phyloP scores from a whole-genome alignment of 495 filamentous ascomycete species.

The Immersiella caudata region DNA sequence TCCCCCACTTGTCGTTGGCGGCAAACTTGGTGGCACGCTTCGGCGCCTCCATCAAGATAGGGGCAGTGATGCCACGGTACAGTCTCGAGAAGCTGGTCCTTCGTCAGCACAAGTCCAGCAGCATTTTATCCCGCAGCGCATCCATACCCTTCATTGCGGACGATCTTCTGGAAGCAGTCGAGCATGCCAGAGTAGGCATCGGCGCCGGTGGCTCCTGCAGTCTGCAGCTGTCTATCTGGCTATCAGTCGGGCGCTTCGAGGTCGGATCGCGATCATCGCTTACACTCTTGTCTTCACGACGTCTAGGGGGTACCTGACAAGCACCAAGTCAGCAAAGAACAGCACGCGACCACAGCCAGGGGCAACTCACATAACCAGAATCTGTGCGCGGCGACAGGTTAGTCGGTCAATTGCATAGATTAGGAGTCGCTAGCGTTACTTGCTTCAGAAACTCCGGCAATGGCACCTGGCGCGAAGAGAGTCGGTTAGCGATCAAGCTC shows the following conservation, averaged over 20 bases:
- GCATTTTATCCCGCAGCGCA: not conserved
- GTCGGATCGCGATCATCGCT: slow-evolving; percentile 37
- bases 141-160: slow-evolving; percentile 85
- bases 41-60: slow-evolving; percentile 97
- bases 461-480: slow-evolving; percentile 26
- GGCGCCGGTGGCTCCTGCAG: slow-evolving; percentile 65
- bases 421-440: slow-evolving; percentile 12
- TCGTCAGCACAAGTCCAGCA: slow-evolving; percentile 18
- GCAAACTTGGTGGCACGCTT: slow-evolving; percentile 99
- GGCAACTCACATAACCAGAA: slow-evolving; percentile 75
- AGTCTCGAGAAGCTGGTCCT: slow-evolving; percentile 72
- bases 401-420: slow-evolving; percentile 31
- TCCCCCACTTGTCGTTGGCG: slow-evolving; percentile 97
- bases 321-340: slow-evolving; percentile 24
- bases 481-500: slow-evolving; percentile 29
- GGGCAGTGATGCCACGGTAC: slow-evolving; percentile 93
- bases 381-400: slow-evolving; percentile 55
- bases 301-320: slow-evolving; percentile 89
- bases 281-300: slow-evolving; percentile 98
- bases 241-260: slow-evolving; percentile 34
- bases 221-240: slow-evolving; percentile 76
- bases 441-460: slow-evolving; percentile 37
- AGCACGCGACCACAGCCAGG: slow-evolving; percentile 25
- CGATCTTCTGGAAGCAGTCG: slow-evolving; percentile 95
- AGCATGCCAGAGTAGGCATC: slow-evolving; percentile 95